Evolutionary conservation across 805 yeast genomes (phyloP), one percentile per base, ranked within the genome.

Genomic region (Lachancea fermentati): DNA sequence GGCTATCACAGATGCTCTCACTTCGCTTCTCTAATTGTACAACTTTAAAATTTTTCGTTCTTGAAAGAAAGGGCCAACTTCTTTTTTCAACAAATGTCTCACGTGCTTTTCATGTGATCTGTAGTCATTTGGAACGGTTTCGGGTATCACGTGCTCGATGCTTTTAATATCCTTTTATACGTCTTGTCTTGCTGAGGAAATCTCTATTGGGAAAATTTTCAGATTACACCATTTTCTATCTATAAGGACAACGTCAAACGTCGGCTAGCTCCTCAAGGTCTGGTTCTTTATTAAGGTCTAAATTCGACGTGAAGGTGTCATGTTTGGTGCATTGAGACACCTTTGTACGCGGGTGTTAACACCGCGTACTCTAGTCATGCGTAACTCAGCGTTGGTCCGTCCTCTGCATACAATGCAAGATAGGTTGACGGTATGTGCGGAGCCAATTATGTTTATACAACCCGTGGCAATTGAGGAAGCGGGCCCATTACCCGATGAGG

Each of bases 401-500:
- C 26, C 26, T 7, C 11, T 22, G 26, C 26, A 22, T 11, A 22
- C 26, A 7, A 22, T 22, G 7, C 26, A 22, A 22, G 26, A 11
- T 11, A 22, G 26, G 7, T 11, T 22, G 26, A 22, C 26, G 26
- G 26, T 22, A 22, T 11, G 9, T 11, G 11, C 11, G 26, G 26
- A 22, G 7, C 26, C 26, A 7, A 22, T 22, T 11, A 22, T 22
- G 26, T 7, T 22, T 11, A 22, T 22, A 11, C 26, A 22, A 22
- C 7, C 26, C 26, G 26, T 22, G 26, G 26, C 11, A 11, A 22
- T 22, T 11, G 26, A 22, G 11, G 26, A 22, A 22, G 26, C 26
- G 7, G 26, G 26, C 26, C 7, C 7, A 22, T 22, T 22, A 22
- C 26, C 26, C 9, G 26, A 22, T 6, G 57, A 49, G 32, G 53